Conservation (phyloP, 2,329 filamentous ascomycete species). For the Chrysoporthe austroafricana region DNA sequence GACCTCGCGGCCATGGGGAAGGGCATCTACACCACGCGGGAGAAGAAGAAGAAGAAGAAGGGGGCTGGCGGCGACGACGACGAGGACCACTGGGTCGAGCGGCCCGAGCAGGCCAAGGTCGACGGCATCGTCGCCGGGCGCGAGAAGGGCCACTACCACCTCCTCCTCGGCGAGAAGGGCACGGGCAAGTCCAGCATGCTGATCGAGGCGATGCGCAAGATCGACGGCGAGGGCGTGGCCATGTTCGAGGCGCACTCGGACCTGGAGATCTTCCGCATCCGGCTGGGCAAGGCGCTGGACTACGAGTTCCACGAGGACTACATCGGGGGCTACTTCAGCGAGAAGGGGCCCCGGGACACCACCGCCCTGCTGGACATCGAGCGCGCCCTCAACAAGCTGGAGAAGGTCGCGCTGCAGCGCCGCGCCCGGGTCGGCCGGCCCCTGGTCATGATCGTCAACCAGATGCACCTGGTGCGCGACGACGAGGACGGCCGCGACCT, state of each 20-base stretch:
- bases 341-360: constrained; percentile 87
- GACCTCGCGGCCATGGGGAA: constrained; percentile 73
- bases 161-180: constrained; percentile 93
- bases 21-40: constrained; percentile 52
- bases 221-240: constrained; percentile 83
- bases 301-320: constrained; percentile 99
- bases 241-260: constrained; percentile 98
- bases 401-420: constrained; percentile 85
- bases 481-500: constrained; percentile 92
- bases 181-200: constrained; percentile 97
- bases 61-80: constrained; percentile 42
- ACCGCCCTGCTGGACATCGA: constrained; percentile 94
- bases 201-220: constrained; percentile 90
- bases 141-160: constrained; percentile 80
- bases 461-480: constrained; percentile 87
- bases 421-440: constrained; percentile 67
- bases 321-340: constrained; percentile 94
- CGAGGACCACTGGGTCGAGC: constrained; percentile 76
- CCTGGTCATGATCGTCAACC: constrained; percentile 92
- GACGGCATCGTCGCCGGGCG: constrained; percentile 80
- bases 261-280: constrained; percentile 90
- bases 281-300: constrained; percentile 90
- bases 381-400: constrained; percentile 93
- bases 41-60: constrained; percentile 9
- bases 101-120: constrained; percentile 80